A percentile compares a stretch with the other conserved stretches of the same genome.
phyloP scores from a whole-genome alignment of 2,329 filamentous ascomycete species.

The Helotiales sp. region DNA sequence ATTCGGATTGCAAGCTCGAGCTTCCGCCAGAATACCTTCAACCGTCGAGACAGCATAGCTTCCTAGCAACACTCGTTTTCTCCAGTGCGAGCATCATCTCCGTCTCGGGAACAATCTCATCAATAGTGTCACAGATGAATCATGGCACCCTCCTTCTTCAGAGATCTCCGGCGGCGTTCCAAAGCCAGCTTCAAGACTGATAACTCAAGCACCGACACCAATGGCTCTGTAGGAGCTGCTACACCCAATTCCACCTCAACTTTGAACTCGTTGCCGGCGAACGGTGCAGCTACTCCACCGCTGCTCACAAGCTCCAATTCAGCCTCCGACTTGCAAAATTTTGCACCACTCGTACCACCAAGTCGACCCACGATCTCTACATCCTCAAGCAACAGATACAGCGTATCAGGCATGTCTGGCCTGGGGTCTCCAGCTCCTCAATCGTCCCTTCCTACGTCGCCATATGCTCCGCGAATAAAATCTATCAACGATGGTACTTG shows the following conservation, averaged over 20 bases:
- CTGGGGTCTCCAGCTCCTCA: conserved; percentile 56
- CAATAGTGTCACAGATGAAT: conserved; percentile 9
- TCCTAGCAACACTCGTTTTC: conserved; percentile 10
- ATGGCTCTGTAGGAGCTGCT: conserved; percentile 56
- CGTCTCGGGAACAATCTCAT: background rate
- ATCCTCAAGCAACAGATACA: conserved; percentile 54
- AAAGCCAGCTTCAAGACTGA: conserved; percentile 71
- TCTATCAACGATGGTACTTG: conserved; percentile 82
- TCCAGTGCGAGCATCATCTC: background rate
- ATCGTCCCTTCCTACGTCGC: conserved; percentile 64
- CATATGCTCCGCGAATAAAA: conserved; percentile 76
- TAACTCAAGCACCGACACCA: conserved; percentile 58
- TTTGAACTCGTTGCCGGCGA: conserved; percentile 48
- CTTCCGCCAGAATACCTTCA: background rate
- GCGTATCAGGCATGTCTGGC: conserved; percentile 64
- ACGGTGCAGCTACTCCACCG: conserved; percentile 72
- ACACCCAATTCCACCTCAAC: conserved; percentile 63
- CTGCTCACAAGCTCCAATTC: conserved; percentile 40
- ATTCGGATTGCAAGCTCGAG: background rate
- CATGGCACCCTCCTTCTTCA: conserved; percentile 69
- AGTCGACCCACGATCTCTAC: conserved; percentile 44
- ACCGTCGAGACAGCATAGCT: background rate
- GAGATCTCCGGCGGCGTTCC: conserved; percentile 74
- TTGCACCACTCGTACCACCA: conserved; percentile 24
- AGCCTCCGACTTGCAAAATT: background rate